Percentiles rank a stretch among this genome's conserved stretches.
Evolutionary conservation across 164 flowering plant genomes (phyloP).

Genomic region (Vitis rotundifolia): DNA sequence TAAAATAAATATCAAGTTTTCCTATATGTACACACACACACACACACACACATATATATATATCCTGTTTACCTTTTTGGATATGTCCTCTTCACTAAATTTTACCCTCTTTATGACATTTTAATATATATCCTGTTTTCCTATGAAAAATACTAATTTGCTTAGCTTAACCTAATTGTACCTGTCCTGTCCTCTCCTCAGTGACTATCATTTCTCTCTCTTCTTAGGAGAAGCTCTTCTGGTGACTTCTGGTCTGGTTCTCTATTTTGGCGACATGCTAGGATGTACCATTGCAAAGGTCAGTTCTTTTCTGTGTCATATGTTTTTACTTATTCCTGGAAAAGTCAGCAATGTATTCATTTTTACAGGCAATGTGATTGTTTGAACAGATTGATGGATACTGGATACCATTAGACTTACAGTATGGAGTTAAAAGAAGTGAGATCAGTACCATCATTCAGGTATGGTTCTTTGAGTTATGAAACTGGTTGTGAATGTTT

Average conservation of each 20-base stretch:
- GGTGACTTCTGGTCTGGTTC: slow-evolving; percentile 72
- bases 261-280: slow-evolving; percentile 84
- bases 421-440: slow-evolving; percentile 54
- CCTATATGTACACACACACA: too few relatives aligned
- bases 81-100: too few relatives aligned
- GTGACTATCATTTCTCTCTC: slow-evolving; percentile 4
- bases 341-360: not conserved
- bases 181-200: not conserved
- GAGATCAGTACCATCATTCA: slow-evolving; percentile 79
- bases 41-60: too few relatives aligned
- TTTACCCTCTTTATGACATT: too few relatives aligned
- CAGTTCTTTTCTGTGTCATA: slow-evolving; percentile 11
- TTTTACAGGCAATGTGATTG: slow-evolving; percentile 2
- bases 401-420: slow-evolving; percentile 35
- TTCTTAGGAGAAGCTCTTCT: slow-evolving; percentile 80
- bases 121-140: not conserved
- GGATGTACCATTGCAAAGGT: slow-evolving; percentile 65
- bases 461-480: slow-evolving; percentile 38
- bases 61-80: too few relatives aligned
- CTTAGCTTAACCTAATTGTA: too few relatives aligned
- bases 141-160: not conserved
- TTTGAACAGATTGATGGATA: slow-evolving; percentile 43
- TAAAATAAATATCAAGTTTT: too few relatives aligned
- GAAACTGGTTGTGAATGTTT: slow-evolving; percentile 7
- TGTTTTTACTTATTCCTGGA: not conserved